phyloP scores from a whole-genome alignment of 164 flowering plant genomes.

The Taxillus chinensis region DNA sequence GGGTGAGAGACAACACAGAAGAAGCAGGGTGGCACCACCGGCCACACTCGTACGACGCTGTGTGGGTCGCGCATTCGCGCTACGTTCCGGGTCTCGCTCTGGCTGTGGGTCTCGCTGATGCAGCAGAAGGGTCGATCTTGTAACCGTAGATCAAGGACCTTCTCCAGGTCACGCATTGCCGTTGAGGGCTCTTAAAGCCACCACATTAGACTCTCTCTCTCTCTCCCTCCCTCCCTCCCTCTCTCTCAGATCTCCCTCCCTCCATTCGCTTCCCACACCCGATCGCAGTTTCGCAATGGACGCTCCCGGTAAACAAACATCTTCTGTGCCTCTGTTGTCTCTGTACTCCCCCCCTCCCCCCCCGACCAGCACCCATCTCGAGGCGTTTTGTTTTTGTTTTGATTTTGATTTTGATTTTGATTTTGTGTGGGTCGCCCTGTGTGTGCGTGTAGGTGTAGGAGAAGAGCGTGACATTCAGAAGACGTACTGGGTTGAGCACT shows the following conservation, averaged over 20 bases:
- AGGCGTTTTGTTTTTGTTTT: slow-evolving; percentile 6
- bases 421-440: neutral
- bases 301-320: too few relatives aligned
- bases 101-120: slow-evolving; percentile 24
- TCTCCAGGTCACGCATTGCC: slow-evolving; percentile 77
- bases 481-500: slow-evolving; percentile 85
- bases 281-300: neutral
- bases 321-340: too few relatives aligned
- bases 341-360: too few relatives aligned
- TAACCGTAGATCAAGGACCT: slow-evolving; percentile 75
- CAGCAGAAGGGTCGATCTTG: slow-evolving; percentile 57
- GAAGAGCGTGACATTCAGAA: slow-evolving; percentile 68
- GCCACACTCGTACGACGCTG: too few relatives aligned
- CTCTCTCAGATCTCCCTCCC: neutral
- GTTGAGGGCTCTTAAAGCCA: slow-evolving; percentile 46
- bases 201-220: neutral
- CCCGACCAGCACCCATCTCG: neutral
- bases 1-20: too few relatives aligned
- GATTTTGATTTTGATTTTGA: slow-evolving; percentile 1
- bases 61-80: too few relatives aligned
- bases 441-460: slow-evolving; percentile 9
- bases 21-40: too few relatives aligned
- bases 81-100: too few relatives aligned
- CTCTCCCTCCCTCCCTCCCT: neutral
- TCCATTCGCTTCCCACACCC: neutral